phyloP scores from a whole-genome alignment of 2,329 filamentous ascomycete species.

The Cordyceps javanica region DNA sequence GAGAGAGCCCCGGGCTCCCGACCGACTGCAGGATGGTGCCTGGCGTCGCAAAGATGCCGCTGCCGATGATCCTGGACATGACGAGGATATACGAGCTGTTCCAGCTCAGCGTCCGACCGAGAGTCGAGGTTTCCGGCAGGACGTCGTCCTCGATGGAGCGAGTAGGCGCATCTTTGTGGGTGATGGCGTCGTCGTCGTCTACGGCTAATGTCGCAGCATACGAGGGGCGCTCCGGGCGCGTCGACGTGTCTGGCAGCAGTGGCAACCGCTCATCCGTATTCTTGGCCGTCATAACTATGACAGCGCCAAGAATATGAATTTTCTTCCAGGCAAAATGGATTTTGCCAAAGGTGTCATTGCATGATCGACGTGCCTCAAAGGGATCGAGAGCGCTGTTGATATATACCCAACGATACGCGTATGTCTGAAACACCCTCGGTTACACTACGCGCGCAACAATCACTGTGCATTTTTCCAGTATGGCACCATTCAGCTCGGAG shows the following conservation, averaged over 20 bases:
- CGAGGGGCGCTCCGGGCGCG: neutral
- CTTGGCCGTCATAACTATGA: neutral
- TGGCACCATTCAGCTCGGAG: neutral
- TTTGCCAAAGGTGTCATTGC: neutral
- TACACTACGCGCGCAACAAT: neutral
- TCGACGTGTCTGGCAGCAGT: conserved; percentile 1
- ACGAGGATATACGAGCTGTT: conserved; percentile 60
- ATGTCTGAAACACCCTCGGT: neutral
- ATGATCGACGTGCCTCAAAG: no score
- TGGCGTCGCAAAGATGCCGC: conserved; percentile 66
- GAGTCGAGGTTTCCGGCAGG: conserved; percentile 50
- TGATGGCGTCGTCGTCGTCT: neutral
- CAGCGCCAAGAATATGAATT: neutral
- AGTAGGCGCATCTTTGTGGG: conserved; percentile 10
- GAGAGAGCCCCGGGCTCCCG: conserved; percentile 58
- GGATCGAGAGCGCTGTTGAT: neutral
- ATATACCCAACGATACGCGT: neutral
- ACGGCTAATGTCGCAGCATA: neutral
- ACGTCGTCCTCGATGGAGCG: conserved; percentile 49
- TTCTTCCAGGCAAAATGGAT: neutral
- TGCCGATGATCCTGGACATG: conserved; percentile 63
- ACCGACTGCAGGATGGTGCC: conserved; percentile 60
- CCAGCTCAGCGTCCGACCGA: conserved; percentile 56
- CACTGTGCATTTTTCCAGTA: neutral
- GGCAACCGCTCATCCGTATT: neutral